Evolutionary conservation across 176 grass and related monocot genomes (phyloP).

Genomic region (Cenchrus fungigraminus): DNA sequence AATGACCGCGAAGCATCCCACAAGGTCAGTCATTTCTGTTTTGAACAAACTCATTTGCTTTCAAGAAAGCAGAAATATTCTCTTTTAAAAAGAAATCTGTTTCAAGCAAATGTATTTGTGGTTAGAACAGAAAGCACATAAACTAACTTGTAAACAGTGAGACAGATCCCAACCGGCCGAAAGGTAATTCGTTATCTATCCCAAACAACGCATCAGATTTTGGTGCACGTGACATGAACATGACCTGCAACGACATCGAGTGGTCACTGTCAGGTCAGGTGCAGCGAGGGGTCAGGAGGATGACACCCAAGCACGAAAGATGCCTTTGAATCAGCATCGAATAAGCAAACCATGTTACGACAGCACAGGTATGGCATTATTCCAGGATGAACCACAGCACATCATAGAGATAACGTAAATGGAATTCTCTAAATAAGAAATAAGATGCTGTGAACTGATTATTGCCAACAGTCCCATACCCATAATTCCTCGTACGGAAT

Average conservation of each 20-base stretch:
- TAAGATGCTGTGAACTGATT: slow-evolving; percentile 7
- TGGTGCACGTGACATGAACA: slow-evolving; percentile 9
- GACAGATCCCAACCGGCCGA: slow-evolving; percentile 25
- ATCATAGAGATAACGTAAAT: background rate
- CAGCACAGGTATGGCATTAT: slow-evolving; percentile 24
- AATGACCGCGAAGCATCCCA: background rate
- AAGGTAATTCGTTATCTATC: background rate
- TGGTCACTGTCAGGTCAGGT: background rate
- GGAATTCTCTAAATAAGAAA: background rate
- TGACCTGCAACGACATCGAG: background rate
- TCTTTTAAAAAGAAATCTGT: background rate
- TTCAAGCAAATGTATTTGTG: background rate
- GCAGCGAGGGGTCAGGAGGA: slow-evolving; percentile 2
- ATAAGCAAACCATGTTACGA: slow-evolving; percentile 22
- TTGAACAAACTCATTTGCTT: background rate
- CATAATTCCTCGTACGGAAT: background rate
- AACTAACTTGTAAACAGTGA: background rate
- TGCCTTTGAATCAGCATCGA: slow-evolving; percentile 33
- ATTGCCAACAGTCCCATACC: background rate
- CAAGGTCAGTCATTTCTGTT: background rate
- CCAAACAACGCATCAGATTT: slow-evolving; percentile 18
- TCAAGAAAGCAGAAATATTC: too few species aligned
- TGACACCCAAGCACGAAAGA: slow-evolving; percentile 28
- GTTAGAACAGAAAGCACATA: background rate
- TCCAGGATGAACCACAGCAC: slow-evolving; percentile 18